Evolutionary conservation across 2,329 filamentous ascomycete genomes (phyloP).

Genomic region (Chrysosporium queenslandicum): DNA sequence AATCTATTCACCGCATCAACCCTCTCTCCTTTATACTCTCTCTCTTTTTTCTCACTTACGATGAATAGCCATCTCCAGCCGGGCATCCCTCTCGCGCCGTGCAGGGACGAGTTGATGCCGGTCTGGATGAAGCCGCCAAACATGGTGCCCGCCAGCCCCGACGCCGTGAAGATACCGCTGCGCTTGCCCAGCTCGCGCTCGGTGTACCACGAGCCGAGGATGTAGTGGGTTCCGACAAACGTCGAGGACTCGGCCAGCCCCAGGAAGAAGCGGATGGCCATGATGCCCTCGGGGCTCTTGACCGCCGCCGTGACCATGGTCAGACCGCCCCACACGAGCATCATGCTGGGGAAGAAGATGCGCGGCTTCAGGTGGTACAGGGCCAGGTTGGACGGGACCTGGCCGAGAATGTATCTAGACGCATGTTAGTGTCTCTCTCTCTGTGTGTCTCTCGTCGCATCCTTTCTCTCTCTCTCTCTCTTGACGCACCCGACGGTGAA

Average conservation of each 20-base stretch:
- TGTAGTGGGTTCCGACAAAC: constrained; percentile 30
- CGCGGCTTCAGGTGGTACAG: constrained; percentile 23
- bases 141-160: constrained; percentile 30
- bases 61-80: constrained; percentile 34
- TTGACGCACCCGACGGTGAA: constrained; percentile 35
- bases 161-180: constrained; percentile 29
- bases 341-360: constrained; percentile 24
- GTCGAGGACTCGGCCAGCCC: constrained; percentile 27
- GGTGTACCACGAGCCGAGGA: constrained; percentile 38
- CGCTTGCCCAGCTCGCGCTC: constrained; percentile 33
- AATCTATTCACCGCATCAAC: constrained; percentile 19
- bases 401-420: constrained; percentile 35
- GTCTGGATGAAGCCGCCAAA: constrained; percentile 31
- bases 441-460: no score
- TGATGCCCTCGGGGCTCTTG: constrained; percentile 24
- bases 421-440: neutral
- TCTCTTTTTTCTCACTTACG: constrained; percentile 15
- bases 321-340: constrained; percentile 25
- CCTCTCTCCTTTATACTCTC: neutral
- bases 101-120: constrained; percentile 26
- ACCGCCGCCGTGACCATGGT: constrained; percentile 26
- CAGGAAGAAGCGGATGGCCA: constrained; percentile 33
- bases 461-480: neutral
- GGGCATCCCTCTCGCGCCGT: constrained; percentile 22
- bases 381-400: constrained; percentile 35